Evolutionary conservation across 208 protist genomes (phyloP), one percentile per base, ranked within the genome.

Genomic region (Wallacemonas rigidus): DNA sequence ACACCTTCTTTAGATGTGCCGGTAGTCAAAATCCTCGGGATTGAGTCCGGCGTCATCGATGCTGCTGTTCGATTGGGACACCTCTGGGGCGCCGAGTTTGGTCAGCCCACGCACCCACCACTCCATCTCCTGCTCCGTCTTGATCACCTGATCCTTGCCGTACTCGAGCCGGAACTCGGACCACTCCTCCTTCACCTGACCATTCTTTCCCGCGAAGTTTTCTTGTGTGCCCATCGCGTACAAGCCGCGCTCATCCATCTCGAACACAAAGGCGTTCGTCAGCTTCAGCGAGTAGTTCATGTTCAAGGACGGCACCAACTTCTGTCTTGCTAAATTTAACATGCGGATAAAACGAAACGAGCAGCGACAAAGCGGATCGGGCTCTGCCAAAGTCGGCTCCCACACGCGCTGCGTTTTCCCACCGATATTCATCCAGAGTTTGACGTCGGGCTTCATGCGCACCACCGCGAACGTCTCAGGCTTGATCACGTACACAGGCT

Each of bases 221-320:
- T 96, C 91, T 71, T 92, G 86, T 61, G 91, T 94, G n/a, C 91
- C 91, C 81, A 96, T 84, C 69, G 88, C 91, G 87, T 89, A 96
- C 69, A 96, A 45, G 1, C 88, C 91, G 17, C 74, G 72, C n/a
- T 90, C 47, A 69, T 96, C 81, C 15, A 96, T 80, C 54, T 89
- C 91, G 69, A 93, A 96, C 9, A 96, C 74, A 76, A 96, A 96
- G 11, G 87, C 88, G 53, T 96, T 96, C 3, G 89, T 93, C 26
- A 96, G 83, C 81, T 91, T 92, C 41, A 96, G 77, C 36, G 80
- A 88, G 77, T 85, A 96, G 82, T 96, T 96, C 79, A 96, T 92
- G 70, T 96, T 96, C 45, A 96, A 83, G 50, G 91, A 94, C 7
- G 91, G 83, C 17, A 96, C 88, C 1, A 96, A 79, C 75, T 96